phyloP scores from a whole-genome alignment of 192 early-diverging fungal genomes.

The Diversispora epigaea region DNA sequence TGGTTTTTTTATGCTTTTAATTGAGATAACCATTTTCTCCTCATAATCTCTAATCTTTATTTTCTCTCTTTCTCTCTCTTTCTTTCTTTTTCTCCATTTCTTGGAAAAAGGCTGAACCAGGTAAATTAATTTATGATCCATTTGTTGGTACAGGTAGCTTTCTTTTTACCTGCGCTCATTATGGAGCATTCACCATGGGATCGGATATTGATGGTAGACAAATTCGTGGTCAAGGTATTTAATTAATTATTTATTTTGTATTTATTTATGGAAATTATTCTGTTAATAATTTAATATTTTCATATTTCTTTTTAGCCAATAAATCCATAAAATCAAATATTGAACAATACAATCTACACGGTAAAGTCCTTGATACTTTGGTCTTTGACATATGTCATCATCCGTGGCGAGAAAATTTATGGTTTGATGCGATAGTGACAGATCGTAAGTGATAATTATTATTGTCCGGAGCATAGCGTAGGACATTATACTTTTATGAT shows the following conservation, averaged over 20 bases:
- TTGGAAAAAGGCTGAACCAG: conserved; percentile 51
- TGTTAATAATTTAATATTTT: background rate
- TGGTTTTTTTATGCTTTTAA: background rate
- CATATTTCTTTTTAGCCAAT: background rate
- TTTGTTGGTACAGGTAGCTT: conserved; percentile 97
- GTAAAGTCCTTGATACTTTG: conserved; percentile 75
- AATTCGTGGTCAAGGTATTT: conserved; percentile 81
- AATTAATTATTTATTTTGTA: background rate
- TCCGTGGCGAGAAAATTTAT: conserved; percentile 66
- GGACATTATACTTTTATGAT: too few species aligned
- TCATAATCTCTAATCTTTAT: background rate
- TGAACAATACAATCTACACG: conserved; percentile 75
- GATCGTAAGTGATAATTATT: conserved; percentile 54
- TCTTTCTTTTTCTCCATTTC: too few species aligned
- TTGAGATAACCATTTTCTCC: background rate
- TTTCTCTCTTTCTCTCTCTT: too few species aligned
- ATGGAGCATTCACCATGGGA: conserved; percentile 88
- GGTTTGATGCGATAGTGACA: conserved; percentile 91
- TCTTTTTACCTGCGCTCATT: conserved; percentile 90
- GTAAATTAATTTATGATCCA: conserved; percentile 87
- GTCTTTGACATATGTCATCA: conserved; percentile 87
- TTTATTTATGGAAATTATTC: background rate
- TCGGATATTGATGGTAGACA: conserved; percentile 98
- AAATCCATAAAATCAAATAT: conserved; percentile 69
- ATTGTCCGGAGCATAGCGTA: too few species aligned